Conservation (phyloP, 2,329 filamentous ascomycete species). For the Trichoderma oligosporum region DNA sequence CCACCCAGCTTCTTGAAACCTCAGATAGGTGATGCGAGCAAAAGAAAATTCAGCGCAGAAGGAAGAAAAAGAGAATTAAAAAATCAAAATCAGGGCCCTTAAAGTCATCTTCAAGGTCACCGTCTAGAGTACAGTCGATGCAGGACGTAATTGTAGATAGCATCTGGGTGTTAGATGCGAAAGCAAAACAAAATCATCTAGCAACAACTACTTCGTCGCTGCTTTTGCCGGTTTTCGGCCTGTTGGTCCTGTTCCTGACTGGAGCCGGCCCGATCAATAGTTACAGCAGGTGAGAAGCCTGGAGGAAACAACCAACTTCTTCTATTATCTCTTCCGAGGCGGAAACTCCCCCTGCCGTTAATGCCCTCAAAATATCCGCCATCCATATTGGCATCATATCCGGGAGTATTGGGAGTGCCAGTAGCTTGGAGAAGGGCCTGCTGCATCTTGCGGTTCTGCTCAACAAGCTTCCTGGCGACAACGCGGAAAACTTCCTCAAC, state of each 20-base stretch:
- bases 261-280: constrained; percentile 42
- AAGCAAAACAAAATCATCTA: neutral
- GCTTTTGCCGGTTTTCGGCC: constrained; percentile 25
- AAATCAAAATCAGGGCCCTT: neutral
- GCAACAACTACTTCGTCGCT: constrained; percentile 32
- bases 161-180: neutral
- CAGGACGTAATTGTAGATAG: neutral
- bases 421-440: constrained; percentile 55
- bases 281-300: constrained; percentile 49
- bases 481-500: constrained; percentile 93
- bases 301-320: constrained; percentile 58
- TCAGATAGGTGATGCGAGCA: neutral
- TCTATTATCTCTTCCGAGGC: constrained; percentile 56
- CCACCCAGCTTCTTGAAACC: constrained; percentile 5
- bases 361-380: constrained; percentile 51
- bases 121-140: neutral
- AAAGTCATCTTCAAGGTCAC: neutral
- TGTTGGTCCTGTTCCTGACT: constrained; percentile 29
- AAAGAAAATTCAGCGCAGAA: neutral
- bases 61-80: neutral
- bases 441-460: constrained; percentile 61
- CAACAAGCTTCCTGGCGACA: constrained; percentile 59
- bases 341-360: constrained; percentile 49
- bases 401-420: constrained; percentile 48
- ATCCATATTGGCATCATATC: constrained; percentile 43